Evolutionary conservation across 31 red algal genomes (phyloP), one percentile per base, ranked within the genome.

Genomic region (Bonnemaisonia californica): DNA sequence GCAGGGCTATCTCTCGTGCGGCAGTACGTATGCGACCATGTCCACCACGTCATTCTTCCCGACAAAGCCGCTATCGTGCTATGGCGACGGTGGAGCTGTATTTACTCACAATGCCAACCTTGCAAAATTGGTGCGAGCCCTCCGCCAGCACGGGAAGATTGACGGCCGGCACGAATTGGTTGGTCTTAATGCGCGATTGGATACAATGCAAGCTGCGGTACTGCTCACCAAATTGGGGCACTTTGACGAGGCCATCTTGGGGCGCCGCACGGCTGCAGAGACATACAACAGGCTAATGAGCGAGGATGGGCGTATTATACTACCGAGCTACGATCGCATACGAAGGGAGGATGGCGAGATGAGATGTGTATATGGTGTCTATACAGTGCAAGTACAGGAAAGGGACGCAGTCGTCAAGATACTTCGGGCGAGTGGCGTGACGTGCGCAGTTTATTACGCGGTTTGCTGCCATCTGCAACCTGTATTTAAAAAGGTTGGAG

Each of bases 11-110:
- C 71, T 45, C 28, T 72, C 76, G 22, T 88, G 88, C 58, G 77
- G 65, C 76, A 60, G 59, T 18, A 47, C 84, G n/a, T 35, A 65
- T 47, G 85, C 70, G 8, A 73, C 69, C 62, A 66, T 88, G 18
- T 71, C 63, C 24, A 85, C 85, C 19, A 96, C 94, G n/a, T 80
- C 71, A 45, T 96, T 96, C 64, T 96, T 96, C 79, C 94, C 94
- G 33, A 89, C 88, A 61, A 96, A 96, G 62, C 87, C 94, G 54
- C 83, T 96, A 61, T 62, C 66, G n/a, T 89, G 94, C 73, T 91
- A 86, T 39, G 94, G 94, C 29, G 94, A 96, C 71, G 94, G 94
- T 31, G 94, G 94, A 24, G 94, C 94, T 63, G 83, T 96, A 21
- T 92, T 96, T 76, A 87, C 82, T 36, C 41, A 57, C 22, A 71